Conservation (phyloP, 768 basidiomycete species). For the Pleurotus citrinopileatus region DNA sequence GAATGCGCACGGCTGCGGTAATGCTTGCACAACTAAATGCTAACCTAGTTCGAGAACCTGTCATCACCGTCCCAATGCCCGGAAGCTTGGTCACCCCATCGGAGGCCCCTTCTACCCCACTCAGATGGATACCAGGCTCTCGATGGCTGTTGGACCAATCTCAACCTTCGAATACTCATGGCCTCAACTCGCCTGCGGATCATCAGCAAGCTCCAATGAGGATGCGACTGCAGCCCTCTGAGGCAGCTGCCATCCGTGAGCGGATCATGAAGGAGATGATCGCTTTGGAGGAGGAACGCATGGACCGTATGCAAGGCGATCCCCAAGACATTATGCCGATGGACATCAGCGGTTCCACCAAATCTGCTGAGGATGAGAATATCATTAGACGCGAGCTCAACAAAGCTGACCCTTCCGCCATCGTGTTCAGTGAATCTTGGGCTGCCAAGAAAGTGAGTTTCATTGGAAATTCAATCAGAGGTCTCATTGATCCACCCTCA, state of each 20-base stretch:
- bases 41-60: constrained; percentile 59
- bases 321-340: constrained; percentile 67
- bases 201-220: constrained; percentile 35
- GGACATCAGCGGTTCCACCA: constrained; percentile 48
- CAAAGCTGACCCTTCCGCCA: constrained; percentile 93
- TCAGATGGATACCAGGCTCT: constrained; percentile 55
- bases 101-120: constrained; percentile 24
- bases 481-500: constrained; percentile 20
- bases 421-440: constrained; percentile 97
- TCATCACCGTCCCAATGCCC: constrained; percentile 20
- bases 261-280: constrained; percentile 99
- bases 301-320: constrained; percentile 84
- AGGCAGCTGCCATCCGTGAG: constrained; percentile 88
- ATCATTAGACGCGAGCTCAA: constrained; percentile 93
- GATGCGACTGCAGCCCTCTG: constrained; percentile 73
- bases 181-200: constrained; percentile 2
- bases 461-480: neutral
- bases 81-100: constrained; percentile 12
- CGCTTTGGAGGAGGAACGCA: constrained; percentile 92
- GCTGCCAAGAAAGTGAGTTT: constrained; percentile 77
- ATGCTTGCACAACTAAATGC: constrained; percentile 98
- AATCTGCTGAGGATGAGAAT: constrained; percentile 85
- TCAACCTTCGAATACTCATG: constrained; percentile 17
- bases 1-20: constrained; percentile 97
- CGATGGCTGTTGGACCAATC: constrained; percentile 40